phyloP scores from a whole-genome alignment of 78 protist species.

The Dictyostelium firmibasis region DNA sequence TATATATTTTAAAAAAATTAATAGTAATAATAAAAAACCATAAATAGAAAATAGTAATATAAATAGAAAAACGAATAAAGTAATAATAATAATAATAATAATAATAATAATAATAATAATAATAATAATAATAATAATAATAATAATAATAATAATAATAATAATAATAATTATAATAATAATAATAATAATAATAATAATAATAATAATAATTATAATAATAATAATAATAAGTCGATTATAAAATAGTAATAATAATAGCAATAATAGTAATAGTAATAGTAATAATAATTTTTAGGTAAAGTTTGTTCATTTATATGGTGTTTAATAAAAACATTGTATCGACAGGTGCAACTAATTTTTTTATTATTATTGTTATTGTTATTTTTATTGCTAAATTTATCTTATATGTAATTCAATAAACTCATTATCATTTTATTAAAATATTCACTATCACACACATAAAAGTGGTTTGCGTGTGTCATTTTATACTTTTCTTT shows the following conservation, averaged over 20 bases:
- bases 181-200: too few species aligned
- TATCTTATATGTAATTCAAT: not conserved
- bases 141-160: too few species aligned
- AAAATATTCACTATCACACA: not conserved
- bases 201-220: not conserved
- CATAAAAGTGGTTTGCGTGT: not conserved
- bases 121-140: too few species aligned
- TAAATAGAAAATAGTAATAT: not conserved
- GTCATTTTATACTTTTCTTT: not conserved
- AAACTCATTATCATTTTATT: not conserved
- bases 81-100: not conserved
- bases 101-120: not conserved
- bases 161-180: too few species aligned
- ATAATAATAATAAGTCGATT: not conserved
- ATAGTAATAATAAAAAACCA: not conserved
- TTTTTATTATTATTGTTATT: not conserved
- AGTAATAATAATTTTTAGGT: not conserved
- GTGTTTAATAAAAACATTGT: not conserved
- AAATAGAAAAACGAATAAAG: not conserved
- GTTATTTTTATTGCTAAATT: not conserved
- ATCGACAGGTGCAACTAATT: not conserved
- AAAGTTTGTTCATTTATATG: not conserved
- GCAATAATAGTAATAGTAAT: not conserved
- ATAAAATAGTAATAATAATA: too few species aligned
- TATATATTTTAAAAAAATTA: not conserved